Base-by-base conservation (phyloP, 352 stramenopile genomes). In the Phytophthora sp. region DNA sequence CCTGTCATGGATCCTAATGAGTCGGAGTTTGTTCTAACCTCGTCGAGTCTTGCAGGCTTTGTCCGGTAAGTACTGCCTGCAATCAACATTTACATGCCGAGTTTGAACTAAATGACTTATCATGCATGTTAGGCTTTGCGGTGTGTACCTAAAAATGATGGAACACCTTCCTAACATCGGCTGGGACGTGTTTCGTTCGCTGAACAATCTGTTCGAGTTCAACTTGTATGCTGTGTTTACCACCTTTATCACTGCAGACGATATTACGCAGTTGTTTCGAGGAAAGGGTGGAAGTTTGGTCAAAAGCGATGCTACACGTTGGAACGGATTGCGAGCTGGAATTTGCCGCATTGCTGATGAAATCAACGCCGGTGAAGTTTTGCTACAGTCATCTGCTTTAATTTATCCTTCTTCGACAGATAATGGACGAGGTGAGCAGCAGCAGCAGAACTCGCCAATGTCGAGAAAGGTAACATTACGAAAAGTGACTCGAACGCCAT, bases 111-210 rank as follows among this genome's bases (percentile, higher is more conserved):
- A 62, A 52, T 0, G 23, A 34, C 8, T 31, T 21, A 37, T 38
- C 56, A 7, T 54, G 45, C 17, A 23, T 48, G 20, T 48, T 57
- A 94, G 87, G 0, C 75, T 95, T 26, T 92, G 82, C 26, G 87
- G 87, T 30, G 74, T 92, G 9, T 94, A 96, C 44, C 49, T 96
- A 39, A 96, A 96, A 72, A 92, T 94, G 74, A 94, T 96, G 85
- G 72, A 94, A 50, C 72, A 94, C 24, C 50, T 96, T 38, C 85
- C 85, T 11, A 74, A 89, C 27, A 78, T 91, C 23, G 63, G 74
- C 12, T 92, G 81, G 78, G 81, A 94, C 27, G 65, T 84, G 18
- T 88, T 92, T 57, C 56, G 79, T 27, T 73, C 78, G 45, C 69
- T 96, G n/a, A 84, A 88, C 52, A 86, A 84, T 43, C 46, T 94